Evolutionary conservation across 768 basidiomycete species (phyloP), one percentile per base, ranked within the genome.

Genomic region (Symmetrospora coprosmae): DNA sequence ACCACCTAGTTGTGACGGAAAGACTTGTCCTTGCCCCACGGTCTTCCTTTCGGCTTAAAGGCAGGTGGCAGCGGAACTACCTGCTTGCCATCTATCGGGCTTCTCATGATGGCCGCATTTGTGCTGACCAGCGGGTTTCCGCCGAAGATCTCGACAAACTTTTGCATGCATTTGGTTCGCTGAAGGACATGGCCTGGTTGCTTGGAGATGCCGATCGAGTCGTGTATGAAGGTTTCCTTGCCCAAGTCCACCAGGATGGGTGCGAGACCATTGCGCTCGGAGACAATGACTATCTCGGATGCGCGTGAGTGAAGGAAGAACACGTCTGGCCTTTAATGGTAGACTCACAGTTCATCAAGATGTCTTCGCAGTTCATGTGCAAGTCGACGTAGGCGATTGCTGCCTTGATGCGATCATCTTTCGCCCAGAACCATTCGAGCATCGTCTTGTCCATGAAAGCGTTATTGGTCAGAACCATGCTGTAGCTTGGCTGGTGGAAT

Each of bases 271-370:
- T 40, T 58, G 39, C 33, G 43, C 31, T 25, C 28, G 16, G 55
- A 30, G 3, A 58, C 55, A 6, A 58, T 35, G 23, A 28, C 9
- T 40, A 31, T 27, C 11, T 23, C 13, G 16, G n/a, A 46, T 7
- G 21, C 51, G 33, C 11, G 4, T 39, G 23, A 17, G 11, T 14
- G n/a, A 23, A 16, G 30, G 39, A 58, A 35, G 7, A 23, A 11
- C 8, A 39, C n/a, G 28, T 6, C 2, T 6, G 3, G 39, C n/a
- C 16, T 4, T 2, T 9, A 23, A 9, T 19, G 23, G 21, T n/a
- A 16, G 17, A 27, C 55, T 58, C 25, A 58, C 55, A 58, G 41
- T 58, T 58, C 41, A 58, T 46, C 27, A 58, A 23, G 8, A 58
- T 46, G 31, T 58, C 55, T 27, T 58, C 55, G 31, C 55, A 58